Percentiles rank a stretch among this genome's conserved stretches.
Conservation (phyloP, 495 filamentous ascomycete genomes). For the Penicillium bovifimosum region DNA sequence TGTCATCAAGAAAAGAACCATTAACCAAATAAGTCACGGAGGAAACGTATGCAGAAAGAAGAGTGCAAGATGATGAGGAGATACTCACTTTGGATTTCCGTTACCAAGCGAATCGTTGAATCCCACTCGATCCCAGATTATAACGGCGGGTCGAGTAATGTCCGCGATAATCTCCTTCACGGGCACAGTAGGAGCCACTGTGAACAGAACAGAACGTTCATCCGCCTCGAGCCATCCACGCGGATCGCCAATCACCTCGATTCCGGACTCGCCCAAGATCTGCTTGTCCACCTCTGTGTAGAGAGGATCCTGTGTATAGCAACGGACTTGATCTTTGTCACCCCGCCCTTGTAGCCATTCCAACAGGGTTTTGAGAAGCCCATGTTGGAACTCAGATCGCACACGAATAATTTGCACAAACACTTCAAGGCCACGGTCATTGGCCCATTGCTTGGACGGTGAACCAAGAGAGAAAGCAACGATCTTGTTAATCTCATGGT, state of each 20-base stretch:
- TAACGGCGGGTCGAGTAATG: constrained; percentile 25
- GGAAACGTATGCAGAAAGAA: not conserved
- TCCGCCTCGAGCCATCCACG: constrained; percentile 29
- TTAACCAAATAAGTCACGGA: not conserved
- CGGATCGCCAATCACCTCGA: constrained; percentile 29
- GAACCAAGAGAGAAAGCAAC: constrained; percentile 11
- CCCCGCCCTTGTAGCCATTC: constrained; percentile 10
- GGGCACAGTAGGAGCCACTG: constrained; percentile 22
- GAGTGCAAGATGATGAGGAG: not conserved
- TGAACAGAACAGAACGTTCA: constrained; percentile 27
- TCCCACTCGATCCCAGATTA: constrained; percentile 25
- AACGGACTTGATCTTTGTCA: not conserved
- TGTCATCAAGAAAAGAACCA: not conserved
- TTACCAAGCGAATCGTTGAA: not conserved
- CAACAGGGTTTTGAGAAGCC: constrained; percentile 7
- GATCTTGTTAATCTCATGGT: constrained; percentile 11
- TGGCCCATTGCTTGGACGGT: not conserved
- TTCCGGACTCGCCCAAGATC: constrained; percentile 32
- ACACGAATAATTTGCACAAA: too few species aligned
- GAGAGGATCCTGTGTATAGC: constrained; percentile 26
- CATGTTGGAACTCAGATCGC: constrained; percentile 9
- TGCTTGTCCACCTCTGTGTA: constrained; percentile 17
- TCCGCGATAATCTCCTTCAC: constrained; percentile 31
- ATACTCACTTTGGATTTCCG: constrained; percentile 6
- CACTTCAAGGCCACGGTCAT: not conserved